A percentile compares a stretch with the other conserved stretches of the same genome.
phyloP scores from a whole-genome alignment of 768 basidiomycete species.

The Pisolithus tinctorius region DNA sequence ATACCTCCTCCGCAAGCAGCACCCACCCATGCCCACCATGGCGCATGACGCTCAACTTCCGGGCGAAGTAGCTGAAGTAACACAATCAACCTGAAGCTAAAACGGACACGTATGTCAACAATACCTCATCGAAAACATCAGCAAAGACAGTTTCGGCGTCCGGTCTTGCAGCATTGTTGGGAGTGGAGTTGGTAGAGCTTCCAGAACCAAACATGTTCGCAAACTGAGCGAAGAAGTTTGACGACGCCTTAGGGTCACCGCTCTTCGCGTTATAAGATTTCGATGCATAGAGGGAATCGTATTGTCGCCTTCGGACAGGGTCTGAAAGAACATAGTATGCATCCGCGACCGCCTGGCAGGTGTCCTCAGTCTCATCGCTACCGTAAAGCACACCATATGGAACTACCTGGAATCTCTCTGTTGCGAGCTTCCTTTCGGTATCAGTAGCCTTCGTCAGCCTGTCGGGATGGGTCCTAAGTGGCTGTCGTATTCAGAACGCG shows the following conservation, averaged over 20 bases:
- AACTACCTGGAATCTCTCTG: slow-evolving; percentile 77
- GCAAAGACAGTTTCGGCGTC: slow-evolving; percentile 79
- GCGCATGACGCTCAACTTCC: slow-evolving; percentile 64
- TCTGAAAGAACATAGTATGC: slow-evolving; percentile 93
- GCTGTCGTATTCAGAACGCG: slow-evolving; percentile 14
- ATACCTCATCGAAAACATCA: slow-evolving; percentile 87
- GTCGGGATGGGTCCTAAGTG: slow-evolving; percentile 80
- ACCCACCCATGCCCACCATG: slow-evolving; percentile 74
- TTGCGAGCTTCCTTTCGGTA: slow-evolving; percentile 65
- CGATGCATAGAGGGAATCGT: slow-evolving; percentile 60
- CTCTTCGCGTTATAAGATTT: slow-evolving; percentile 45
- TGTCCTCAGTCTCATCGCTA: background rate
- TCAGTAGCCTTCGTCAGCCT: slow-evolving; percentile 63
- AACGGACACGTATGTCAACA: slow-evolving; percentile 8
- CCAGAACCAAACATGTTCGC: slow-evolving; percentile 58
- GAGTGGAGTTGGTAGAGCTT: slow-evolving; percentile 19
- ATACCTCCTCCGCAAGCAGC: slow-evolving; percentile 60
- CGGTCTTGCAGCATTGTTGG: slow-evolving; percentile 43
- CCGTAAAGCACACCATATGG: background rate
- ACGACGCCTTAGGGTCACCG: slow-evolving; percentile 58
- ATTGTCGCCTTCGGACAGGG: slow-evolving; percentile 60
- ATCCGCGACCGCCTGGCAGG: slow-evolving; percentile 71
- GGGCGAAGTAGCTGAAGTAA: slow-evolving; percentile 61
- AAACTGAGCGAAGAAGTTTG: slow-evolving; percentile 73
- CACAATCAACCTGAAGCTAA: background rate